Percentiles rank a stretch among this genome's conserved stretches.
phyloP scores from a whole-genome alignment of 768 basidiomycete species.

The Chlorophyllum brunneum region DNA sequence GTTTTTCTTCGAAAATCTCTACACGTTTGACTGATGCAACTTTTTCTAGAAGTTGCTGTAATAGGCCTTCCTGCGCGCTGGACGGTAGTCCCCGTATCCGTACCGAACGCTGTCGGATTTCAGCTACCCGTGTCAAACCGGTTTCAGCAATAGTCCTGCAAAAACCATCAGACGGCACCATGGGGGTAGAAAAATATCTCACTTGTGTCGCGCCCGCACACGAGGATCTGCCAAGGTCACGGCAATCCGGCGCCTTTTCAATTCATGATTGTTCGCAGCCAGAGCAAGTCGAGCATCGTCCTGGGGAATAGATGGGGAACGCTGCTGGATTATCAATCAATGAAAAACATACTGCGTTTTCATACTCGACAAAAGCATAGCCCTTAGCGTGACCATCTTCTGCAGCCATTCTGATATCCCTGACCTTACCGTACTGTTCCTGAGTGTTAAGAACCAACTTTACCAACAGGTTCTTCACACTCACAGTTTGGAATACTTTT shows the following conservation, averaged over 20 bases:
- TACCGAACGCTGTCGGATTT: conserved; percentile 66
- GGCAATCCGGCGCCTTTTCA: conserved; percentile 86
- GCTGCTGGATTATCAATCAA: not conserved
- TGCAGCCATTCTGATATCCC: conserved; percentile 73
- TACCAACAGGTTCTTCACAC: conserved; percentile 19
- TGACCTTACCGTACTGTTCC: conserved; percentile 74
- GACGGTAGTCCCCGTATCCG: conserved; percentile 72
- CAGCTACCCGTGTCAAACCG: conserved; percentile 52
- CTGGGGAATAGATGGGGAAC: conserved; percentile 30
- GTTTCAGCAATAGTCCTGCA: conserved; percentile 34
- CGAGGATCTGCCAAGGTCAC: conserved; percentile 84
- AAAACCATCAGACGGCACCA: not conserved
- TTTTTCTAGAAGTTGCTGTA: conserved; percentile 90
- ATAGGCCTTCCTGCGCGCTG: conserved; percentile 80
- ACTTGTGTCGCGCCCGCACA: conserved; percentile 52
- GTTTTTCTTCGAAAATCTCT: conserved; percentile 61
- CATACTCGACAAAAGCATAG: conserved; percentile 91
- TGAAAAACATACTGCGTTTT: conserved; percentile 63
- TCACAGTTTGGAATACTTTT: conserved; percentile 73
- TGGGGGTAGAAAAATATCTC: conserved; percentile 11
- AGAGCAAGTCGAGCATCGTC: conserved; percentile 68
- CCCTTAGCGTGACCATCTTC: conserved; percentile 75
- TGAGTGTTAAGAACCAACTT: not conserved
- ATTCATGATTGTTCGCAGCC: conserved; percentile 78
- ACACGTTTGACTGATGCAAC: conserved; percentile 65